These are phyloP conservation scores for Casuarina cunninghamiana DNA, from an alignment of 306 rosid species.

Conservation along the genomic window DNA sequence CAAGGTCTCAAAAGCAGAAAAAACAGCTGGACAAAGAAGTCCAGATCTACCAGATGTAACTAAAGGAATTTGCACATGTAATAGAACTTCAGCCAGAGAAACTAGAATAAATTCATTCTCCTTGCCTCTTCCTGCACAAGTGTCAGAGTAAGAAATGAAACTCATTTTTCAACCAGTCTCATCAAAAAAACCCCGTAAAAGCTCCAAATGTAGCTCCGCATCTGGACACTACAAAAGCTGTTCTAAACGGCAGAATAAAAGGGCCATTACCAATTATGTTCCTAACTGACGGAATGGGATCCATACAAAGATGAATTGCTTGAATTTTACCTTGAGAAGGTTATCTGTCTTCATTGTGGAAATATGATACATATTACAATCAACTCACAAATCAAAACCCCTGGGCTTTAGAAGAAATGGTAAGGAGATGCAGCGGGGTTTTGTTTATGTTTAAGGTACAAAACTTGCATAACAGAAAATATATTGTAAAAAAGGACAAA, in stretches of 20 bases:
- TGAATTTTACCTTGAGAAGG: background rate
- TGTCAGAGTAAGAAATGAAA: background rate
- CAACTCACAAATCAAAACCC: background rate
- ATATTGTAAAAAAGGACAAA: background rate
- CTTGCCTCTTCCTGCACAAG: background rate
- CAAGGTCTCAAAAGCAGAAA: background rate
- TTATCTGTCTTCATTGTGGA: conserved; percentile 3
- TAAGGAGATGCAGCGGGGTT: background rate
- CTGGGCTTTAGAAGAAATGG: background rate
- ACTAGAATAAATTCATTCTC: background rate
- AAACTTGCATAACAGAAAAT: background rate
- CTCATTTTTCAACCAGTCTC: background rate
- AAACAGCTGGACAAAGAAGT: conserved; percentile 7
- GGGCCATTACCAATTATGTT: background rate
- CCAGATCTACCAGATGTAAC: conserved; percentile 1
- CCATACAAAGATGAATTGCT: background rate
- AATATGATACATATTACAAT: background rate
- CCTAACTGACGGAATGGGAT: background rate
- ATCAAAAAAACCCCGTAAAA: background rate
- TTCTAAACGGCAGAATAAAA: background rate
- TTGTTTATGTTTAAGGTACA: background rate
- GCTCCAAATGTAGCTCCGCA: background rate
- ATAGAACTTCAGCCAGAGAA: background rate
- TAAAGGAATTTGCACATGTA: background rate
- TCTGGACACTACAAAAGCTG: background rate